Evolutionary conservation across 106 monocot species (phyloP), one percentile per base, ranked within the genome.

Genomic region (Dendrobium officinale): DNA sequence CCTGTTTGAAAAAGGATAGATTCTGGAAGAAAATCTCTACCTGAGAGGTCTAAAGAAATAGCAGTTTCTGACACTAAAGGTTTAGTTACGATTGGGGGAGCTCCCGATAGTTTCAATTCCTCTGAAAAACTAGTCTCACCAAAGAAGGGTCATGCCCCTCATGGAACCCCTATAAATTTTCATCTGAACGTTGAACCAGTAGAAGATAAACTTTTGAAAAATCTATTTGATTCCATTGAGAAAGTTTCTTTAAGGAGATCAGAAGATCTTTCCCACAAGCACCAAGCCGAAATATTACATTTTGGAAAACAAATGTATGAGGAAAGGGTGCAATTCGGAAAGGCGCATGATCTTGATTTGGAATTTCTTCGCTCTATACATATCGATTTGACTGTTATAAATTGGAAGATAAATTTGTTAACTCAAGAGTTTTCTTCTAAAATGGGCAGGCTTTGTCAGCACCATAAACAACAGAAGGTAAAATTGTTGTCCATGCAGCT

Each of bases 371-470:
- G 20, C 78, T 42, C 73, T 7, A 77, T 75, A 45, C 55, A 78
- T 72, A 70, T 51, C 41, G 86, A 85, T 64, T 66, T 47, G 75
- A 61, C 74, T 47, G 77, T 81, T 6, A 73, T 74, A 47, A 76
- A 84, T 24, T 47, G 24, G 6, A 87, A 86, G 59, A 76, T 82
- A 61, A 80, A 70, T 13, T 59, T 87, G 18, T 41, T 85, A 43
- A 85, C 82, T 56, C 77, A 87, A 78, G 73, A 82, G 43, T 91
- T 90, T 66, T 80, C 64, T 66, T 88, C 83, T 45, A 79, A 45
- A 55, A 78, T 77, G 81, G 45, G 5, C 42, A 75, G 80, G 73
- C 80, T 87, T 79, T 80, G 85, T 80, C 77, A 80, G 45, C 88
- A 91, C 55, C 75, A 89, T 84, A 79, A 73, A 37, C 72, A n/a